Evolutionary conservation across 345 rosid genomes (phyloP), one percentile per base, ranked within the genome.

Genomic region (Eucalyptus cloeziana): DNA sequence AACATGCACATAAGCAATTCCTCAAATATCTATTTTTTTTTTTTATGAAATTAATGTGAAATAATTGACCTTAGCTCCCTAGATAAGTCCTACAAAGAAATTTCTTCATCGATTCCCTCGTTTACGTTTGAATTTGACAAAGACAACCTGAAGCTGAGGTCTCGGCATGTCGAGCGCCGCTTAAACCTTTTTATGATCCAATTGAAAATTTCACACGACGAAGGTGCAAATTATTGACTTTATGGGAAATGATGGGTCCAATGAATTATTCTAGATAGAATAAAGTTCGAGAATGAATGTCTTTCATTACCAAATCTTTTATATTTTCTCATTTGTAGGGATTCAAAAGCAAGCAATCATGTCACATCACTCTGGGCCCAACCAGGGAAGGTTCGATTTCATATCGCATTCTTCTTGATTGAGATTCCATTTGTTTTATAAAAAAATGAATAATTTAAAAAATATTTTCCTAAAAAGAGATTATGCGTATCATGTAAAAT

Each of bases 341-440:
- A 12, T 11, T 11, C 14, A 44, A 76, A 76, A 76, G 47, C 47
- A 76, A 40, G 85, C 47, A 40, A 76, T 40, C 85, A 76, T 76
- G 6, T 37, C 24, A 25, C 85, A 21, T 76, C 85, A 21, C 47
- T 76, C 30, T 22, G 47, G 85, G 15, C 85, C 30, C 47, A 25
- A 43, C 12, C 15, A 25, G 25, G 47, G 11, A 76, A 13, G 47
- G 2, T 40, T 40, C 85, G 7, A 11, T 76, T 11, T 37, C 27
- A 6, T 2, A 2, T 5, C 8, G 6, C 7, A 11, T 1, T 21
- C 5, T 37, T 37, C 4, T 17, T 4, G 8, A 37, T 21, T 37
- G 13, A 3, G 13, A 10, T 5, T 69, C 12, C 24, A 37, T 69
- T n/a, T 33, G 2, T 17, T 33, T 76, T 12, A 52, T 52, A 52